phyloP scores from a whole-genome alignment of 1,284 basidiomycete species.

The Taiwanofungus camphoratus region DNA sequence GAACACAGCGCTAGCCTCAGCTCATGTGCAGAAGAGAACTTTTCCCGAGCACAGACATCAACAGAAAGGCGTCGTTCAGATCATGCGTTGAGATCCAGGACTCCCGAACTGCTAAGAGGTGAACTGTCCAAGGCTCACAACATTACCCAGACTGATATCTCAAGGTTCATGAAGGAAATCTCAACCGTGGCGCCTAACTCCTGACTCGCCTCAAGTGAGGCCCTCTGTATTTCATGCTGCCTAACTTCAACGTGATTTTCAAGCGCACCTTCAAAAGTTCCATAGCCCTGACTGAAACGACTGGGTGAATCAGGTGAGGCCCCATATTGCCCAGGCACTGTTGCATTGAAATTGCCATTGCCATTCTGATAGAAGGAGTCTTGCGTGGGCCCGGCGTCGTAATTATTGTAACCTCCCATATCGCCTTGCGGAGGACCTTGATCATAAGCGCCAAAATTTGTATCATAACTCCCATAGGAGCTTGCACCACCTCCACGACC shows the following conservation, averaged over 20 bases:
- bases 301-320: conserved; percentile 38
- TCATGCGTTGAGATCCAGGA: conserved; percentile 3
- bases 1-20: conserved; percentile 2
- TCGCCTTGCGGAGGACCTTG: conserved; percentile 57
- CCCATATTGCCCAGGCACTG: conserved; percentile 39
- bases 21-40: not conserved
- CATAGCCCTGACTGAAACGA: conserved; percentile 50
- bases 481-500: conserved; percentile 45
- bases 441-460: conserved; percentile 52
- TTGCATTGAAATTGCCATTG: conserved; percentile 39
- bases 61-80: not conserved
- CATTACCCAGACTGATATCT: conserved; percentile 37
- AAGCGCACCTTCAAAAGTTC: conserved; percentile 78
- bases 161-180: conserved; percentile 15
- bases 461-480: conserved; percentile 50
- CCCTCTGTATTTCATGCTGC: conserved; percentile 8
- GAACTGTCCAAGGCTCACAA: conserved; percentile 11
- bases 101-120: conserved; percentile 5
- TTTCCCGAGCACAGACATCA: not conserved
- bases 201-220: conserved; percentile 9
- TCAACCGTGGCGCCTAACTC: conserved; percentile 8
- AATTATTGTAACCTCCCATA: conserved; percentile 56
- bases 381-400: conserved; percentile 53
- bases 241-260: conserved; percentile 31
- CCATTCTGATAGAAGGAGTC: conserved; percentile 62